Evolutionary conservation across 1,284 basidiomycete genomes (phyloP).

Genomic region (Rhodofomes roseus): DNA sequence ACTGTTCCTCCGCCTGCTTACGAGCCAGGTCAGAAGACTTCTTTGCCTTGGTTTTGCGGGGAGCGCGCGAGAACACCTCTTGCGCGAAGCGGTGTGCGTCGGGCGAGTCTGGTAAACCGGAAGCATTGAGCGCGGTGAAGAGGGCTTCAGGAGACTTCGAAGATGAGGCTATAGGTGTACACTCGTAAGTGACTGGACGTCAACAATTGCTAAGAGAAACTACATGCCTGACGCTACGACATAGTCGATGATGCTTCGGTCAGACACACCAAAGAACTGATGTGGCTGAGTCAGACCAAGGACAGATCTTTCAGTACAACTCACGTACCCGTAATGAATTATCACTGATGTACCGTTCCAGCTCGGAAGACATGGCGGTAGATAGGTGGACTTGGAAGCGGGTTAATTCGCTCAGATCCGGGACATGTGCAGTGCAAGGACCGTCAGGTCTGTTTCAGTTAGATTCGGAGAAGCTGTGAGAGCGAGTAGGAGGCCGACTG

Average conservation of each 20-base stretch:
- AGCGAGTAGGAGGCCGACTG: too few relatives aligned
- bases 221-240: conserved; percentile 77
- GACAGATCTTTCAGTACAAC: neutral
- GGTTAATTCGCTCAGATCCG: neutral
- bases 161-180: conserved; percentile 55
- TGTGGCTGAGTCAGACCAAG: neutral
- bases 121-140: conserved; percentile 68
- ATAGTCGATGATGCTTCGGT: conserved; percentile 81
- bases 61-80: conserved; percentile 75
- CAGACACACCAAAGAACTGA: conserved; percentile 80
- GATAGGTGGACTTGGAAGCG: neutral
- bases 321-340: conserved; percentile 75
- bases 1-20: conserved; percentile 67
- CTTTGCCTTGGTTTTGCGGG: conserved; percentile 70
- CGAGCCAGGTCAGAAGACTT: conserved; percentile 48
- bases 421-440: neutral
- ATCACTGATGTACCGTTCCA: conserved; percentile 83
- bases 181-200: conserved; percentile 2
- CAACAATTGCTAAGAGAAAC: conserved; percentile 6
- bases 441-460: too few relatives aligned
- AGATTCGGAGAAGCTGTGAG: too few relatives aligned
- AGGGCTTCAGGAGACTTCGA: conserved; percentile 80
- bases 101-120: conserved; percentile 77
- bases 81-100: conserved; percentile 79
- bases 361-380: conserved; percentile 47